A percentile compares a stretch with the other conserved stretches of the same genome.
phyloP scores from a whole-genome alignment of 2,329 filamentous ascomycete genomes.

The Xylaria multiplex region DNA sequence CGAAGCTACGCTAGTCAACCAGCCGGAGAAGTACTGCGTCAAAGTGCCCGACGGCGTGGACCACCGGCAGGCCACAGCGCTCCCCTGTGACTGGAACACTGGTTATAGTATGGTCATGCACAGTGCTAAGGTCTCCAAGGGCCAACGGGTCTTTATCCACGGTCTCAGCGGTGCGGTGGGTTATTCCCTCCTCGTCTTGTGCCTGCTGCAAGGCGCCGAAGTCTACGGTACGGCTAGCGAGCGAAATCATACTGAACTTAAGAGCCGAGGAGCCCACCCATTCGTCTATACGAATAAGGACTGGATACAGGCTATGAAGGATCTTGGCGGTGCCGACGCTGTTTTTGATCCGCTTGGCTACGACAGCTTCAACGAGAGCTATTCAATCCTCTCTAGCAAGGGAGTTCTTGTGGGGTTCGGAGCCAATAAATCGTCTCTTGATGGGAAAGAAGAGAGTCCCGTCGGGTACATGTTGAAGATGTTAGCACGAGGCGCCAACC shows the following conservation, averaged over 20 bases:
- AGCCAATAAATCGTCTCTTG: conserved; percentile 50
- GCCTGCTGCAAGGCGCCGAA: conserved; percentile 55
- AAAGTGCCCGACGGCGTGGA: conserved; percentile 55
- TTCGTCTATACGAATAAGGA: conserved; percentile 61
- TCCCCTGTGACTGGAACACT: conserved; percentile 59
- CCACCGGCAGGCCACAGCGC: conserved; percentile 53
- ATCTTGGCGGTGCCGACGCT: conserved; percentile 56
- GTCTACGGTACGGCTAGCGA: conserved; percentile 61
- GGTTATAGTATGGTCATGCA: conserved; percentile 53
- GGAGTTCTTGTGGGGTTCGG: conserved; percentile 56
- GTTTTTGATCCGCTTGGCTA: conserved; percentile 54
- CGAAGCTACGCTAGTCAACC: conserved; percentile 58
- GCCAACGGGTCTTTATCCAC: conserved; percentile 61
- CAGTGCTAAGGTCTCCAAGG: conserved; percentile 53
- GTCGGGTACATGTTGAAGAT: conserved; percentile 47
- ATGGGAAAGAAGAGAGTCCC: conserved; percentile 40
- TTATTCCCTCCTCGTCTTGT: conserved; percentile 54
- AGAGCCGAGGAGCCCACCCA: conserved; percentile 52
- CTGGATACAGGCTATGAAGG: conserved; percentile 59
- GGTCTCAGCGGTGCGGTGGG: conserved; percentile 62
- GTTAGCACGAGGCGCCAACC: background rate
- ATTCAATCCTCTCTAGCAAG: conserved; percentile 51
- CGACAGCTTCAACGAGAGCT: conserved; percentile 62
- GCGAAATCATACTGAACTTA: conserved; percentile 56
- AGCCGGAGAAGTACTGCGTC: conserved; percentile 58